A percentile compares a stretch with the other conserved stretches of the same genome.
Evolutionary conservation across 2,329 filamentous ascomycete species (phyloP).

Genomic region (Talaromyces sp.): DNA sequence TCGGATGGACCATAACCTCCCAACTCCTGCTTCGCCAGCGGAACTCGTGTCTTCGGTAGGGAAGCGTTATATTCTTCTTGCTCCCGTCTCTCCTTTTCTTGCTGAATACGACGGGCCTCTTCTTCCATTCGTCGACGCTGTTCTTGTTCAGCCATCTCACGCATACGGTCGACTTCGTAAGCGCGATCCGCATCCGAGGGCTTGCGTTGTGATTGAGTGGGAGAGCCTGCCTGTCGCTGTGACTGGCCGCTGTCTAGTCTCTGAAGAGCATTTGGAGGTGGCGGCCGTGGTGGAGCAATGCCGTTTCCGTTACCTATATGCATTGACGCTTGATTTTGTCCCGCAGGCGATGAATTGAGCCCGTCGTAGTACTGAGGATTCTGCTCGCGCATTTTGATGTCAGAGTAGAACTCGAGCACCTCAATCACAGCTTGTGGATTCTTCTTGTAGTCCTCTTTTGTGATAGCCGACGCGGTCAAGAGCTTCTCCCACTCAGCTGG

Average conservation of each 20-base stretch:
- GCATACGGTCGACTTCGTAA: constrained; percentile 40
- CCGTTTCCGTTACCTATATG: constrained; percentile 46
- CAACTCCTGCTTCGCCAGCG: constrained; percentile 83
- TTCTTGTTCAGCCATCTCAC: constrained; percentile 54
- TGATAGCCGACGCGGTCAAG: constrained; percentile 91
- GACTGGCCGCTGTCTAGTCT: constrained; percentile 41
- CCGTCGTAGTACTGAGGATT: constrained; percentile 56
- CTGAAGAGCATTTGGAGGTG: constrained; percentile 47
- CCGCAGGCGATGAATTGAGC: constrained; percentile 59
- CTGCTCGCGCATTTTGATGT: constrained; percentile 60
- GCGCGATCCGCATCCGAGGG: constrained; percentile 54
- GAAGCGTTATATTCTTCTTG: constrained; percentile 86
- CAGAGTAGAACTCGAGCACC: constrained; percentile 63
- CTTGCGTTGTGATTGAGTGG: constrained; percentile 35
- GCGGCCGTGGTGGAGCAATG: constrained; percentile 64
- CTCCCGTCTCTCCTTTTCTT: constrained; percentile 65
- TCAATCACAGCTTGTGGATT: constrained; percentile 76
- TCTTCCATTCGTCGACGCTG: constrained; percentile 47
- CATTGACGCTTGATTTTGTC: constrained; percentile 40
- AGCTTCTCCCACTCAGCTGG: constrained; percentile 97
- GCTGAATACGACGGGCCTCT: constrained; percentile 43
- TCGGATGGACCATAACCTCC: constrained; percentile 60
- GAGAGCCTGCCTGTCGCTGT: constrained; percentile 25
- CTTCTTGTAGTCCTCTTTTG: constrained; percentile 96
- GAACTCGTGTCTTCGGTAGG: constrained; percentile 72